phyloP scores from a whole-genome alignment of 768 basidiomycete genomes.

The Boletus subcaerulescens region DNA sequence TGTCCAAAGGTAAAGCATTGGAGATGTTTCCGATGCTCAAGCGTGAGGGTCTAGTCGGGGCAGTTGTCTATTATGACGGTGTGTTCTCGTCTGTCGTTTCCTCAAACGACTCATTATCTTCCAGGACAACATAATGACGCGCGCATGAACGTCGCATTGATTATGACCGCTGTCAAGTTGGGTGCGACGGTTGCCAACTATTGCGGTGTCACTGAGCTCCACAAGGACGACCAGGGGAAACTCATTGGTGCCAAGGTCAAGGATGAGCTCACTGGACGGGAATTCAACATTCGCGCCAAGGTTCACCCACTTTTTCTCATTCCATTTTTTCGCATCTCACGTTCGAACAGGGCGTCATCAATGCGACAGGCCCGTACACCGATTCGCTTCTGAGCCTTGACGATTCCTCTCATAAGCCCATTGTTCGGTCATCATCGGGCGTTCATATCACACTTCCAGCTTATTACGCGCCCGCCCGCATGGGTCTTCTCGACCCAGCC shows the following conservation, averaged over 20 bases:
- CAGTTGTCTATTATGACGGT: constrained; percentile 98
- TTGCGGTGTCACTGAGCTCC: constrained; percentile 75
- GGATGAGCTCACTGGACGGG: constrained; percentile 80
- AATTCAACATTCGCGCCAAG: constrained; percentile 81
- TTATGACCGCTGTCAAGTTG: constrained; percentile 91
- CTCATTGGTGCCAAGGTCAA: constrained; percentile 71
- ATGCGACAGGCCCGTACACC: constrained; percentile 94
- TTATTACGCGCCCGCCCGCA: constrained; percentile 92
- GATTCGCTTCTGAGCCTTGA: constrained; percentile 85
- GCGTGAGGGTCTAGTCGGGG: constrained; percentile 85
- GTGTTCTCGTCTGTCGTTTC: constrained; percentile 13
- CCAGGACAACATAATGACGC: constrained; percentile 97
- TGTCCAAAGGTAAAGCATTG: constrained; percentile 90
- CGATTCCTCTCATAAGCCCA: constrained; percentile 70
- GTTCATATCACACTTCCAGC: constrained; percentile 96
- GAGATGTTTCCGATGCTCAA: constrained; percentile 98
- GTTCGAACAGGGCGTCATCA: constrained; percentile 72
- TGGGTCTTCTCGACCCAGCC: constrained; percentile 93
- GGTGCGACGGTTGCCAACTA: constrained; percentile 90
- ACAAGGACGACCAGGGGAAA: constrained; percentile 63
- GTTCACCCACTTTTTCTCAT: constrained; percentile 31
- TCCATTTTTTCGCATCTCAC: neutral
- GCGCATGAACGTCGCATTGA: constrained; percentile 94
- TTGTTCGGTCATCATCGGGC: constrained; percentile 90
- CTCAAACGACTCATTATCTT: neutral